Evolutionary conservation across 2,329 filamentous ascomycete genomes (phyloP).

Genomic region (Paracorniculantispora psalliotae): DNA sequence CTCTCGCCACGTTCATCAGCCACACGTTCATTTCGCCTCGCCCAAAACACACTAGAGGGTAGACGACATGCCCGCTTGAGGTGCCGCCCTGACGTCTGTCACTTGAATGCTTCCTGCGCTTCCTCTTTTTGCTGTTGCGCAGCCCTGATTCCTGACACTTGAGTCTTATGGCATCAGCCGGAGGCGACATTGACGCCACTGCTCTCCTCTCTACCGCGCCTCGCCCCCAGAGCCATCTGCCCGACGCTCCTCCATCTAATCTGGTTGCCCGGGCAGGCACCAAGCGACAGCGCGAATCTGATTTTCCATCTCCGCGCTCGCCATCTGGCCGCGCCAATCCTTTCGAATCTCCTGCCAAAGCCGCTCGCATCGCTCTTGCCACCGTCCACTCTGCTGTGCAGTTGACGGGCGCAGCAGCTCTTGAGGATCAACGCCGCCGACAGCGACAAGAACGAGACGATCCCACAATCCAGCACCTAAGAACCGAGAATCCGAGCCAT

Average conservation of each 20-base stretch:
- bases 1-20: constrained; percentile 42
- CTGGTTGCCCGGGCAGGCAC: constrained; percentile 6
- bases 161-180: constrained; percentile 11
- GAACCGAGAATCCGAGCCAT: constrained; percentile 51
- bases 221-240: background rate
- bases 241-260: constrained; percentile 25
- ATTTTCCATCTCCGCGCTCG: constrained; percentile 35
- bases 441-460: background rate
- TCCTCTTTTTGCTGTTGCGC: background rate
- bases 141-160: background rate
- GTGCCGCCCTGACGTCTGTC: constrained; percentile 2
- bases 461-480: constrained; percentile 35
- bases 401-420: constrained; percentile 49
- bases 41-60: constrained; percentile 7
- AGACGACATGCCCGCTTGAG: constrained; percentile 12
- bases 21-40: constrained; percentile 33
- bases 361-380: constrained; percentile 44
- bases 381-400: constrained; percentile 41
- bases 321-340: constrained; percentile 26
- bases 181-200: constrained; percentile 9
- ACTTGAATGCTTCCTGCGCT: constrained; percentile 3
- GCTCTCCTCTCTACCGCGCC: background rate
- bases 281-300: constrained; percentile 45
- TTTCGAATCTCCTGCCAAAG: constrained; percentile 49
- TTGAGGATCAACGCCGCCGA: constrained; percentile 31